Evolutionary conservation across 2,329 filamentous ascomycete species (phyloP).

Genomic region (Colletotrichum sp.): DNA sequence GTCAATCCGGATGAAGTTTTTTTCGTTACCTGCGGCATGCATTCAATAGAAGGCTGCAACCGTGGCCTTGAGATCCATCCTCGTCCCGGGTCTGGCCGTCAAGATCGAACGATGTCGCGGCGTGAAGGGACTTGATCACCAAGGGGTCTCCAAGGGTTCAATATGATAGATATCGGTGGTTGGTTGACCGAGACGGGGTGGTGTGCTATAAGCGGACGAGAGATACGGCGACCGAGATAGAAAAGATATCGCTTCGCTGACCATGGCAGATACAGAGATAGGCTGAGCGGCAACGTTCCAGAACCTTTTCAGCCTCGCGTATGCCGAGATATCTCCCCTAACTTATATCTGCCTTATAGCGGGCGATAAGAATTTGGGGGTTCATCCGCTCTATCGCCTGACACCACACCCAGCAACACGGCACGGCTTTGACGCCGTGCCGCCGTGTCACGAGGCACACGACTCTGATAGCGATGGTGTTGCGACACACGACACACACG

Average conservation of each 20-base stretch:
- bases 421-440: not conserved
- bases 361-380: not conserved
- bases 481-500: not conserved
- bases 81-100: not conserved
- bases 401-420: not conserved
- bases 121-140: not conserved
- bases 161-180: not conserved
- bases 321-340: not conserved
- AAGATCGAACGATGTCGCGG: conserved; percentile 4
- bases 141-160: not conserved
- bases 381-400: not conserved
- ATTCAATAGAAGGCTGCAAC: not conserved
- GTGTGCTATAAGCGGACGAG: not conserved
- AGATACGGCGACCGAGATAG: conserved; percentile 11
- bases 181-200: not conserved
- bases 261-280: not conserved
- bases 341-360: not conserved
- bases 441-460: not conserved
- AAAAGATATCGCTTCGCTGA: not conserved
- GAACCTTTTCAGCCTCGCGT: not conserved
- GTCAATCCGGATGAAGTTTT: not conserved
- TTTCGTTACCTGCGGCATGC: not conserved
- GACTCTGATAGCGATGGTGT: not conserved
- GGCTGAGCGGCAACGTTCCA: not conserved
- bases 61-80: not conserved